Conservation (phyloP, 2,329 filamentous ascomycete genomes). For the Scedosporium boydii region DNA sequence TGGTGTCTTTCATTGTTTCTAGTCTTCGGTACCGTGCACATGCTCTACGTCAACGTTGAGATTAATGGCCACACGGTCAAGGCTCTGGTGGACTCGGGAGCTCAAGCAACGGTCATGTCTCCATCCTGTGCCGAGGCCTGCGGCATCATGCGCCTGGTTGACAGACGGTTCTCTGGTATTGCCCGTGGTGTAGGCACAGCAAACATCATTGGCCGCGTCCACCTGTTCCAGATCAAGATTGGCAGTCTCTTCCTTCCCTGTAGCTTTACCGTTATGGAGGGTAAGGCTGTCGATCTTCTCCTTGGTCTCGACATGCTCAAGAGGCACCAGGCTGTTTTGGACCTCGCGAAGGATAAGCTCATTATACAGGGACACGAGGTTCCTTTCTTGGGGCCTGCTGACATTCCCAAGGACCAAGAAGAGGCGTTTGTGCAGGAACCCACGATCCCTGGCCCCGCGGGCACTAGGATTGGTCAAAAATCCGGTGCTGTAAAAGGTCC, state of each 20-base stretch:
- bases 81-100: constrained; percentile 93
- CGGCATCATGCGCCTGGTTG: constrained; percentile 92
- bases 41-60: constrained; percentile 92
- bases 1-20: constrained; percentile 7
- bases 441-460: constrained; percentile 73
- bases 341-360: constrained; percentile 74
- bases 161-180: constrained; percentile 83
- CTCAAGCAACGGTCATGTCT: constrained; percentile 98
- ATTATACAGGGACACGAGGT: constrained; percentile 85
- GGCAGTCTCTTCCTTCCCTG: constrained; percentile 80
- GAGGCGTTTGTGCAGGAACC: constrained; percentile 69
- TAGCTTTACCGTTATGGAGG: constrained; percentile 99
- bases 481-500: constrained; percentile 65
- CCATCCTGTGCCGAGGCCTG: constrained; percentile 83
- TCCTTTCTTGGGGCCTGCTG: constrained; percentile 81
- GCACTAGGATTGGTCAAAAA: constrained; percentile 77
- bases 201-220: constrained; percentile 87
- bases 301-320: constrained; percentile 96
- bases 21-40: constrained; percentile 92
- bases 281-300: constrained; percentile 88
- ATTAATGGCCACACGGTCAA: constrained; percentile 91
- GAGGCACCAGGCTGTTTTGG: constrained; percentile 86
- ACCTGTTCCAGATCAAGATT: constrained; percentile 91
- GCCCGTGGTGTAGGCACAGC: constrained; percentile 92
- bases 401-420: constrained; percentile 82